Base-by-base conservation (phyloP, 2,329 filamentous ascomycete species). In the Shiraia sp. region DNA sequence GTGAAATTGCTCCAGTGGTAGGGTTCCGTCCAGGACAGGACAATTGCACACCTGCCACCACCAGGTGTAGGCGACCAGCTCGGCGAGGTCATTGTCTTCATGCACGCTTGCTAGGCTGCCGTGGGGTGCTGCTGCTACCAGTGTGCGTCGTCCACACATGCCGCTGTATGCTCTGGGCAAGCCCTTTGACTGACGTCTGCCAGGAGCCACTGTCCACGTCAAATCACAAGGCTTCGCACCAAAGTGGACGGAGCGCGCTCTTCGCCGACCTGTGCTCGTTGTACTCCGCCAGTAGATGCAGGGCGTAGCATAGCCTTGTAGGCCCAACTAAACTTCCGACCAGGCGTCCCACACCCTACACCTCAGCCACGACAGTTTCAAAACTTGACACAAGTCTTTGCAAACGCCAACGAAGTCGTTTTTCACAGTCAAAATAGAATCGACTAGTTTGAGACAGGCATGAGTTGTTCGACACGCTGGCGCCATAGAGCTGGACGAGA, bases 301-400 rank as follows among this genome's bases (percentile, higher is more conserved):
- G 45, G 50, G 47, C 44, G 50, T 44, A 51, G 35, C 42, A 40
- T 37, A 40, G 40, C 44, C 39, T 42, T 47, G 34, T 36, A 40
- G 28, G 34, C 24, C 32, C 24, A 27, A 28, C 23, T 32, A 32
- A 26, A 23, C 27, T 34, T 42, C 31, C 32, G 35, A 44, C 26
- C 26, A 47, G 14, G 23, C 15, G 42, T 49, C 22, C 48, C 36
- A 44, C 39, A 40, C 28, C 16, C 19, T 38, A 14, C 34, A 19
- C 16, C 30, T 24, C 24, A 35, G 36, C 37, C 26, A 35, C 23
- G 15, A 24, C 22, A 17, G 29, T 29, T 43, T 9, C 43, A 30
- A 33, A 31, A 26, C 16, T 31, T 37, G 24, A n/a, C 37, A 19
- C 7, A 12, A 26, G 6, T 17, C n/a, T 10, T 14, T 31, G 6